Evolutionary conservation across 1,139 yeast genomes (phyloP).

Genomic region (Ogataea hybrid): DNA sequence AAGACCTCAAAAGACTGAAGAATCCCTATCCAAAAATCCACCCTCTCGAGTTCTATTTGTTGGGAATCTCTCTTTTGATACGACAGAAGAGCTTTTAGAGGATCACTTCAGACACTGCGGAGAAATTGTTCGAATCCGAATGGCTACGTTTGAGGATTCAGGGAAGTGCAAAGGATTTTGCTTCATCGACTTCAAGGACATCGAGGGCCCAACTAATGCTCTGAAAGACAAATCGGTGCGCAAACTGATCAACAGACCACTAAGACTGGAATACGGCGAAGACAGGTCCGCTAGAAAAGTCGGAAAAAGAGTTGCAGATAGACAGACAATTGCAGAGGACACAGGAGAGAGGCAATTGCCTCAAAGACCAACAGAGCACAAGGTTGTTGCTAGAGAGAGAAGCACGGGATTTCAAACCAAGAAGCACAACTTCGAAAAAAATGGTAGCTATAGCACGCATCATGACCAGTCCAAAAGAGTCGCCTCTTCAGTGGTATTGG

Average conservation of each 20-base stretch:
- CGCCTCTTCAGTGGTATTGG: constrained; percentile 85
- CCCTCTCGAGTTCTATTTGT: constrained; percentile 89
- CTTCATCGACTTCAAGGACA: constrained; percentile 80
- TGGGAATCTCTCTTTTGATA: constrained; percentile 90
- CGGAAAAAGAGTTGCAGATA: constrained; percentile 4
- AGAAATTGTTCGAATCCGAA: constrained; percentile 74
- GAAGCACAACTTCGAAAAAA: constrained; percentile 1
- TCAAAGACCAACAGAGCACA: not conserved
- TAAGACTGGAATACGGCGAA: constrained; percentile 92
- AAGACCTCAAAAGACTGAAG: constrained; percentile 58
- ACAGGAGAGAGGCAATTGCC: constrained; percentile 10
- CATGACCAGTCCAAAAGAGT: constrained; percentile 42
- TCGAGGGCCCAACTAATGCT: constrained; percentile 80
- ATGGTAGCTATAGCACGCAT: not conserved
- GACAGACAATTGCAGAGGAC: constrained; percentile 14
- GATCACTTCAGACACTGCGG: constrained; percentile 83
- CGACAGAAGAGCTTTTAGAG: constrained; percentile 76
- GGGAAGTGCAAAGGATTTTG: constrained; percentile 98
- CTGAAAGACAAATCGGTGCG: constrained; percentile 69
- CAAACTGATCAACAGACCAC: constrained; percentile 66
- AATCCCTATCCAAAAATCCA: constrained; percentile 62
- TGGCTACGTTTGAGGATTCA: constrained; percentile 95
- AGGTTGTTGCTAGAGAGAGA: constrained; percentile 24
- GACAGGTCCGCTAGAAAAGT: constrained; percentile 78
- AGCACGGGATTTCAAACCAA: constrained; percentile 16